A percentile compares a stretch with the other conserved stretches of the same genome.
Evolutionary conservation across 306 rosid genomes (phyloP).

Genomic region (Ziziphus jujuba): DNA sequence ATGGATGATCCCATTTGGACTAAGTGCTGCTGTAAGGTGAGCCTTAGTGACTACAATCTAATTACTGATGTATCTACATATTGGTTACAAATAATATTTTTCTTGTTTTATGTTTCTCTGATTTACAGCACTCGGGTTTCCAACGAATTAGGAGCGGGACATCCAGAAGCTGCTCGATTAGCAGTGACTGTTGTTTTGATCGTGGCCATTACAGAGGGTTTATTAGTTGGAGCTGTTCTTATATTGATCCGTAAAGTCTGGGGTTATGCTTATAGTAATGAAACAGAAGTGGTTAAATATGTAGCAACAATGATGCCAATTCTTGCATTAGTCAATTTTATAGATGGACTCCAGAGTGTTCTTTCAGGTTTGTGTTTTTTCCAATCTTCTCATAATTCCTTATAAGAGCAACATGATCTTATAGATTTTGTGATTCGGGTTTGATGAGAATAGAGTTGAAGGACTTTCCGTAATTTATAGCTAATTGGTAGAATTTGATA

Average conservation of each 20-base stretch:
- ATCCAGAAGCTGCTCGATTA: conserved; percentile 7
- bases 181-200: conserved; percentile 3
- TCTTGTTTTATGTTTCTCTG: background rate
- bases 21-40: conserved; percentile 18
- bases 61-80: too few species aligned
- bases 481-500: too few species aligned
- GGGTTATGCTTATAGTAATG: conserved; percentile 15
- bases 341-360: too few species aligned
- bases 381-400: too few species aligned
- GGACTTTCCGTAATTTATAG: too few species aligned
- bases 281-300: conserved; percentile 5
- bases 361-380: too few species aligned
- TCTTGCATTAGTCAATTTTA: too few species aligned
- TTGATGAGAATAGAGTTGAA: too few species aligned
- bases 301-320: conserved; percentile 19
- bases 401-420: conserved; percentile 5
- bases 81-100: background rate
- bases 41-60: background rate
- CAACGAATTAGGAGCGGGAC: too few species aligned
- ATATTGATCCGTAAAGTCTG: background rate
- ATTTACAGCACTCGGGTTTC: conserved; percentile 8
- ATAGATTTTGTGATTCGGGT: too few species aligned
- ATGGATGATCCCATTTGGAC: conserved; percentile 25
- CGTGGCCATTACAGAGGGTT: conserved; percentile 11
- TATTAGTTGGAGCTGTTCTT: conserved; percentile 1